Evolutionary conservation across 352 stramenopile genomes (phyloP).

Genomic region (Phytophthora pinifolia): DNA sequence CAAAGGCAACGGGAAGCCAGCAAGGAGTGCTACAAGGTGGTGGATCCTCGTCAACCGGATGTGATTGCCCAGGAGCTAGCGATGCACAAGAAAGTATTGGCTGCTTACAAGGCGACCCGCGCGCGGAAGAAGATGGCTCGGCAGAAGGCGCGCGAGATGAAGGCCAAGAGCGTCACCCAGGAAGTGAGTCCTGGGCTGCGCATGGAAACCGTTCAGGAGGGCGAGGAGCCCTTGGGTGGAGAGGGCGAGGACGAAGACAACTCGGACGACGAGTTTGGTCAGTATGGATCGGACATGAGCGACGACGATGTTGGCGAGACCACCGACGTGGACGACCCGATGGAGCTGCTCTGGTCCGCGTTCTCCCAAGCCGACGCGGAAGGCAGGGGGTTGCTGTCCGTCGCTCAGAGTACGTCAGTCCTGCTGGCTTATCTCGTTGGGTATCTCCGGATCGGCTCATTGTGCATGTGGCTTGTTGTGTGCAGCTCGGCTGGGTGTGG

Average conservation of each 20-base stretch:
- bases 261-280: constrained; percentile 48
- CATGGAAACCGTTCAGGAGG: constrained; percentile 75
- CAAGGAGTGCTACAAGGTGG: constrained; percentile 69
- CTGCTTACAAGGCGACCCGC: constrained; percentile 62
- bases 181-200: constrained; percentile 19
- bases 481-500: constrained; percentile 58
- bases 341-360: constrained; percentile 64
- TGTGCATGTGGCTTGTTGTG: constrained; percentile 5
- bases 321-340: constrained; percentile 57
- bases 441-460: neutral
- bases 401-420: constrained; percentile 48
- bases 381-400: constrained; percentile 40
- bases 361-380: constrained; percentile 54
- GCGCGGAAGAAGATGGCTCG: constrained; percentile 62
- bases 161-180: constrained; percentile 27
- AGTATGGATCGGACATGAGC: constrained; percentile 47
- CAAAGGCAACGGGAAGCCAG: constrained; percentile 49
- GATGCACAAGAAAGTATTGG: constrained; percentile 72
- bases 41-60: constrained; percentile 55
- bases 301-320: constrained; percentile 47
- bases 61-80: constrained; percentile 44
- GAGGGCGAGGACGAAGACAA: constrained; percentile 35
- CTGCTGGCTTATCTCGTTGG: neutral
- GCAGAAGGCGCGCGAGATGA: constrained; percentile 52
- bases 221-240: constrained; percentile 31